Evolutionary conservation across 371 early-diverging fungal species (phyloP), one percentile per base, ranked within the genome.

Genomic region (Rhizopus arrhizus): DNA sequence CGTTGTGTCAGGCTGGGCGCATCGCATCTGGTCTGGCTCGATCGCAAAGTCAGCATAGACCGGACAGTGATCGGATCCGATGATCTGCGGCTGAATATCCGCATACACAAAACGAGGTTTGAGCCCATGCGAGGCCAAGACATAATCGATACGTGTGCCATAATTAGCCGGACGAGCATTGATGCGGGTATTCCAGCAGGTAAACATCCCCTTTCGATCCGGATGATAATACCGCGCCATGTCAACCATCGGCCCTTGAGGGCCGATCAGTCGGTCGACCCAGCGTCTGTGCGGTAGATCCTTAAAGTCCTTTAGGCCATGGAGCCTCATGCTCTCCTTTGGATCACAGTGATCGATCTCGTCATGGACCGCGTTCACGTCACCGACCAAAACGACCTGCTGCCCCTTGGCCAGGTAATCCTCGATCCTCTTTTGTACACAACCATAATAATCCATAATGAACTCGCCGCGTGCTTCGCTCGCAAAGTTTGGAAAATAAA

Each of bases 41-140:
- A 38, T 38, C 11, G 65, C 62, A 29, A 94, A 70, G 36, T 82
- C 81, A 2, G 82, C 85, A 40, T 78, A 73, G 0, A 92, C 92
- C 0, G 95, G 95, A 62, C 95, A 94, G 68, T 96, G 96, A 71
- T 96, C 96, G n/a, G 90, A 89, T 1, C 96, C 96, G 59, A 85
- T 64, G 4, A 92, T 69, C 5, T 87, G 62, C 7, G 87, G 72
- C 29, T 82, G 77, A 13, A 92, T 83, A 59, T 87, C 81, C 32
- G 85, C 75, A 38, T 67, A 78, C 16, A 70, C 70, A 57, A 91
- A 74, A 80, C 80, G 83, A 3, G 80, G 74, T 7, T 78, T 28
- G 1, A 95, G 56, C 0, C 70, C 82, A n/a, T 64, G 59, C 1
- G 89, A 82, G 0, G 78, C 81, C 10, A 94, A 78, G n/a, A 94